These are phyloP conservation scores for Rubia yunnanensis DNA, from an alignment of 257 asterid species.

Conservation along the genomic window DNA sequence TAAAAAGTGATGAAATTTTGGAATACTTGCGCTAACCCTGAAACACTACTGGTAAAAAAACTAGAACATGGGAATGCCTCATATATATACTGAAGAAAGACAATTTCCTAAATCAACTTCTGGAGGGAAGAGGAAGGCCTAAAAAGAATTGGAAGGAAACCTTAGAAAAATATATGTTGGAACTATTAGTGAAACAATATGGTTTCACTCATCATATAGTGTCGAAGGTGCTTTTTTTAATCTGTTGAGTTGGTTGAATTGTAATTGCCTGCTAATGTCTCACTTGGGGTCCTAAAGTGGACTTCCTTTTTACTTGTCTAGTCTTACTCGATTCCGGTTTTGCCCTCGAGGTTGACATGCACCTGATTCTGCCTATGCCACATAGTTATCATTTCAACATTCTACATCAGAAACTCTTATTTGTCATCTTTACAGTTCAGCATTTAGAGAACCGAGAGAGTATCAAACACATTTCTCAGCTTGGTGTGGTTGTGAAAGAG, in stretches of 20 bases:
- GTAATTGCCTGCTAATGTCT: background rate
- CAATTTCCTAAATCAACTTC: background rate
- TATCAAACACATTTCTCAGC: conserved; percentile 75
- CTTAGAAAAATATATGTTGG: background rate
- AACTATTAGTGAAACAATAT: background rate
- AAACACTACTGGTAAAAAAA: background rate
- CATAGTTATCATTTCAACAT: background rate
- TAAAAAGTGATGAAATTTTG: too few relatives aligned
- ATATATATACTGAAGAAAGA: background rate
- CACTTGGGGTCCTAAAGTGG: background rate
- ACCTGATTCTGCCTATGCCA: too few relatives aligned
- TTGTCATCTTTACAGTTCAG: conserved; percentile 44
- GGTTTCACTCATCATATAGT: conserved; percentile 26
- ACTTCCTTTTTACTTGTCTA: background rate
- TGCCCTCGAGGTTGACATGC: background rate
- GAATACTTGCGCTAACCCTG: too few relatives aligned
- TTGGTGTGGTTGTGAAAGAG: conserved; percentile 77
- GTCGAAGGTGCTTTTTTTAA: conserved; percentile 68
- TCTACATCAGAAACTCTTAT: background rate
- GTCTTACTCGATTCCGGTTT: background rate
- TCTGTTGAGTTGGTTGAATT: background rate
- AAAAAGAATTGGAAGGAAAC: background rate
- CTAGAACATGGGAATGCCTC: background rate
- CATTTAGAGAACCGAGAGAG: conserved; percentile 75
- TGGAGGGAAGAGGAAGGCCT: background rate